Evolutionary conservation across 306 rosid genomes (phyloP).

Genomic region (Malus asiatica): DNA sequence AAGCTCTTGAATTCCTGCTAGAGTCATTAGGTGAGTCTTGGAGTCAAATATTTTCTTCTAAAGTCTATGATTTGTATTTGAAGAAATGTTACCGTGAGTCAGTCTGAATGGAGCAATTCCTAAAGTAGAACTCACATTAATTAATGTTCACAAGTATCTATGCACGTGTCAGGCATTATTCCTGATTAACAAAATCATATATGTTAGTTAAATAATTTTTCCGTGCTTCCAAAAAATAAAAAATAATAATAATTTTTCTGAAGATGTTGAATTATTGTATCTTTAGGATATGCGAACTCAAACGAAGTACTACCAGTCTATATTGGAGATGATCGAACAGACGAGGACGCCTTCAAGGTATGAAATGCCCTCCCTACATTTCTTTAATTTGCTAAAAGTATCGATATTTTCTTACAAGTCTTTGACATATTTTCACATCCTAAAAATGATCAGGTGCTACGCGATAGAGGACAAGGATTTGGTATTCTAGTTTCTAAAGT

Average conservation of each 20-base stretch:
- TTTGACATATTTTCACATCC: background rate
- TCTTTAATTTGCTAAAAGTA: background rate
- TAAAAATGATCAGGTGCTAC: constrained; percentile 44
- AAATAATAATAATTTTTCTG: background rate
- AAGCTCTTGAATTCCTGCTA: constrained; percentile 76
- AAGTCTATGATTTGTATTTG: background rate
- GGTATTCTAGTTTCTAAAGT: constrained; percentile 83
- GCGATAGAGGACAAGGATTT: constrained; percentile 64
- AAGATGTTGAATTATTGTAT: background rate
- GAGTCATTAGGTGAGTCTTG: constrained; percentile 54
- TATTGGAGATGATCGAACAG: constrained; percentile 89
- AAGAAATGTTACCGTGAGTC: background rate
- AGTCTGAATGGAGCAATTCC: background rate
- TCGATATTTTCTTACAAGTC: background rate
- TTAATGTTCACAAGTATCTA: background rate
- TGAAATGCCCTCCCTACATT: background rate
- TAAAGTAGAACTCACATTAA: background rate
- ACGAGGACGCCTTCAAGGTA: constrained; percentile 96
- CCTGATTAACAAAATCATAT: background rate
- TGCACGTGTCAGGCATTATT: background rate
- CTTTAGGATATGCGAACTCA: constrained; percentile 63
- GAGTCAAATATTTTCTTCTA: background rate
- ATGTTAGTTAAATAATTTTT: no score
- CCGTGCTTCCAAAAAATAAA: no score
- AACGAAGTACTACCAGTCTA: constrained; percentile 66